Conservation (phyloP, 805 yeast genomes). For the Saccharomyces kudriavzevii region DNA sequence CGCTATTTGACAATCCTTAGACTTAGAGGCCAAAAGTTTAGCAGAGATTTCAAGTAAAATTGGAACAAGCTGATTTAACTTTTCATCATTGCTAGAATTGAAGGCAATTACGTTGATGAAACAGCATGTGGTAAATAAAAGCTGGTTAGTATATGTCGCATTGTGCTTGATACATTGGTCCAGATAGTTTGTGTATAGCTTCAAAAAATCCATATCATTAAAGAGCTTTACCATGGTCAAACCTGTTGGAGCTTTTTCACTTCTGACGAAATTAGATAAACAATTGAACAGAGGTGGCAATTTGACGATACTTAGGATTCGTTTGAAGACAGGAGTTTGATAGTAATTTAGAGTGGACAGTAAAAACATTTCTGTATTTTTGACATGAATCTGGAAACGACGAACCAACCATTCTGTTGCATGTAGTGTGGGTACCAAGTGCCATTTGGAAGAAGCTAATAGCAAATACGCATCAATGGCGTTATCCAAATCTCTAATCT, state of each 20-base stretch:
- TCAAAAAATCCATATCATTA: slow-evolving; percentile 59
- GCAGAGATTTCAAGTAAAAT: slow-evolving; percentile 52
- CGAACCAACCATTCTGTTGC: slow-evolving; percentile 94
- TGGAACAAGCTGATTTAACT: slow-evolving; percentile 46
- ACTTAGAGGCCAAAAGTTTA: slow-evolving; percentile 39
- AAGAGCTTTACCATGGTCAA: slow-evolving; percentile 64
- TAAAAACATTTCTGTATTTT: slow-evolving; percentile 65
- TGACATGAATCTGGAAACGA: slow-evolving; percentile 76
- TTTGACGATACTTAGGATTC: slow-evolving; percentile 63
- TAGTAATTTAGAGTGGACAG: slow-evolving; percentile 77
- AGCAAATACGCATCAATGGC: slow-evolving; percentile 70
- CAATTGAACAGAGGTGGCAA: slow-evolving; percentile 79
- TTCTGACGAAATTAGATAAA: slow-evolving; percentile 57
- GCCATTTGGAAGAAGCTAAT: slow-evolving; percentile 68
- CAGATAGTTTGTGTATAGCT: slow-evolving; percentile 52
- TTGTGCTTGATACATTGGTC: slow-evolving; percentile 39
- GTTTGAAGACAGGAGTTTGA: slow-evolving; percentile 61
- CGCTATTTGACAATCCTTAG: slow-evolving; percentile 64
- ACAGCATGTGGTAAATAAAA: slow-evolving; percentile 72
- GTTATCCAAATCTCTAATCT: slow-evolving; percentile 60
- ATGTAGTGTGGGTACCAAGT: slow-evolving; percentile 63
- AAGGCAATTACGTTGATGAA: slow-evolving; percentile 58
- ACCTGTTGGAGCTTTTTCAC: slow-evolving; percentile 56
- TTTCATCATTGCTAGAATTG: slow-evolving; percentile 35
- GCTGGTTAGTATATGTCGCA: slow-evolving; percentile 56